These are phyloP conservation scores for Neurospora sp. DNA, from an alignment of 495 filamentous ascomycete genomes.

Conservation along the genomic window DNA sequence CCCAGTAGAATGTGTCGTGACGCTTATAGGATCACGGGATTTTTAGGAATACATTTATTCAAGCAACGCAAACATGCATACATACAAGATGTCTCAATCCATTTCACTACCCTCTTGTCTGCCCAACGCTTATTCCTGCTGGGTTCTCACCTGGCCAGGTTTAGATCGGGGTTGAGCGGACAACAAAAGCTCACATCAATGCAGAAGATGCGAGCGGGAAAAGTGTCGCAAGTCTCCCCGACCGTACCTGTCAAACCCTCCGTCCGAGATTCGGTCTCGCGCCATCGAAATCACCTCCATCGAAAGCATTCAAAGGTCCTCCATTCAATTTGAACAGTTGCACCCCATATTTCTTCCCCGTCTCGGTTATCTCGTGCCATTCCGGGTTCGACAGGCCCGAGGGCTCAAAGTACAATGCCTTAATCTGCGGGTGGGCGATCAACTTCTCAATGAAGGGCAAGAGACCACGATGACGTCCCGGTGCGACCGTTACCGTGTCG, in stretches of 20 bases:
- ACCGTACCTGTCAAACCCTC: not conserved
- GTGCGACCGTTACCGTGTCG: constrained; percentile 11
- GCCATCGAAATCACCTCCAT: not conserved
- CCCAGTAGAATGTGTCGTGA: not conserved
- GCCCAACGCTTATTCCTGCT: not conserved
- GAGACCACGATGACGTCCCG: constrained; percentile 2
- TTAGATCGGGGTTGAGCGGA: not conserved
- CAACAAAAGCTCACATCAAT: not conserved
- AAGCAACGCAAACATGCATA: not conserved
- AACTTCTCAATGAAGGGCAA: constrained; percentile 5
- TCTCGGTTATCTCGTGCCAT: not conserved
- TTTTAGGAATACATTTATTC: not conserved
- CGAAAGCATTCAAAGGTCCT: not conserved
- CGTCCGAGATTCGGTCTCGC: not conserved
- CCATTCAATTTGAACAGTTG: not conserved
- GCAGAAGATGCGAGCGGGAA: not conserved
- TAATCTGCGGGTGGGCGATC: constrained; percentile 7
- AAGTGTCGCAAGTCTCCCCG: not conserved
- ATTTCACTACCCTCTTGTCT: not conserved
- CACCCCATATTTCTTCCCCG: not conserved
- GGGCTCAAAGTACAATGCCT: not conserved
- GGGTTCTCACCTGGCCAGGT: not conserved
- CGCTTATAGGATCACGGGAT: not conserved
- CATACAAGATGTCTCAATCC: not conserved
- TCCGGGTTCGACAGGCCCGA: not conserved